Evolutionary conservation across 768 basidiomycete species (phyloP).

Genomic region (Hypsizygus marmoreus): DNA sequence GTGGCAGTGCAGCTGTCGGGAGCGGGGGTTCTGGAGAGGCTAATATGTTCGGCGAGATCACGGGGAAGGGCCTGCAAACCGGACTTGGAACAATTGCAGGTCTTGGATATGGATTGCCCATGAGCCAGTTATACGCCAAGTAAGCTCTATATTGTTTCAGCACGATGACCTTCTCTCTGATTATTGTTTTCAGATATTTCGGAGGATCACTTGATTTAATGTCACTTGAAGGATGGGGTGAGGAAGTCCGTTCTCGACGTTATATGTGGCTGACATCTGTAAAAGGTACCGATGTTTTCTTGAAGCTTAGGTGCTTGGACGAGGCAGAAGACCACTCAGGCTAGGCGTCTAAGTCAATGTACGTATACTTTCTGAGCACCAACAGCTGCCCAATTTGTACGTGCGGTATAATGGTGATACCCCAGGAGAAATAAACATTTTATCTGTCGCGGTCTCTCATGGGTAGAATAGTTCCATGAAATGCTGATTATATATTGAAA

Average conservation of each 20-base stretch:
- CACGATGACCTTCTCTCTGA: neutral
- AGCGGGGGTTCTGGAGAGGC: constrained; percentile 43
- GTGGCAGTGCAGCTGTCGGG: constrained; percentile 65
- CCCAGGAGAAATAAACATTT: too few relatives aligned
- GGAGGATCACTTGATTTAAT: constrained; percentile 83
- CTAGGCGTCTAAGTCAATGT: constrained; percentile 17
- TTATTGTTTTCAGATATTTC: constrained; percentile 61
- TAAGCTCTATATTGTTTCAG: constrained; percentile 25
- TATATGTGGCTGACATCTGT: constrained; percentile 13
- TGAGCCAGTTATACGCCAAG: constrained; percentile 75
- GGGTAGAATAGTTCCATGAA: constrained; percentile 12
- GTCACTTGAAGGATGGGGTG: constrained; percentile 84
- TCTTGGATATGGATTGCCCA: constrained; percentile 82
- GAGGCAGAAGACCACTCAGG: constrained; percentile 49
- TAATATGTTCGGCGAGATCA: constrained; percentile 76
- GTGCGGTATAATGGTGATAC: too few relatives aligned
- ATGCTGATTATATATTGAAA: constrained; percentile 31
- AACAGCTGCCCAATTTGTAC: too few relatives aligned
- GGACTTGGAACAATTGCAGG: constrained; percentile 91
- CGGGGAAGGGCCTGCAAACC: constrained; percentile 73
- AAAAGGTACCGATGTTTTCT: constrained; percentile 50
- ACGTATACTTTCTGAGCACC: too few relatives aligned
- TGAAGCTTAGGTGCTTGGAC: constrained; percentile 51
- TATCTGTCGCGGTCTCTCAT: too few relatives aligned
- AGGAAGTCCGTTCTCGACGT: constrained; percentile 20